Evolutionary conservation across 1,284 basidiomycete species (phyloP), one percentile per base, ranked within the genome.

Genomic region (Erythrobasidium hasegawianum): DNA sequence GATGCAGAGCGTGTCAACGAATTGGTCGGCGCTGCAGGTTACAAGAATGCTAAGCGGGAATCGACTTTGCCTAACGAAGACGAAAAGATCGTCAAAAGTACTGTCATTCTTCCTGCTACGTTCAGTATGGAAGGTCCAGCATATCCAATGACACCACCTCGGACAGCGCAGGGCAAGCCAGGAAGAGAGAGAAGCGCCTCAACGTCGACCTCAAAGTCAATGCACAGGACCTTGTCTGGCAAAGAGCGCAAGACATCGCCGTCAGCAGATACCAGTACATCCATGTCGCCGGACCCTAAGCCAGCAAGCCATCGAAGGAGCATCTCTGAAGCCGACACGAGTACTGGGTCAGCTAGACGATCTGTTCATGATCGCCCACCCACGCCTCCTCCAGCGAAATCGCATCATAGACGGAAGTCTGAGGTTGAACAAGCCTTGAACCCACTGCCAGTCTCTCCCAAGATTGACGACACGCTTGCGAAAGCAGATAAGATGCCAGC

Each of bases 1-100:
- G 62, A 65, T 47, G 29, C 62, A 14, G 55, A 65, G 5, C 33
- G 49, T n/a, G 62, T 65, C 27, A 65, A 65, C 29, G 62, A 65
- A 22, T 55, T 65, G n/a, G 62, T 65, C 14, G 56, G 33, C 39
- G 62, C 62, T n/a, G 62, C 62, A 2, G 62, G 62, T 20, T 65
- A 58, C 45, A 24, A 53, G 20, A 29, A 56, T 24, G 47, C 38
- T 20, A 16, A 24, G 20, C 26, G 45, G 29, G 56, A 41, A 29
- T 16, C 7, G 5, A n/a, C 24, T 5, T 5, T 43, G 9, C 43
- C 43, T 7, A 53, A 29, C 14, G 50, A 29, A 53, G 56, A 57
- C 1, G 39, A 58, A 16, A 43, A 13, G 22, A 57, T 65, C 20
- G 62, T 65, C 2, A 40, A 56, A 27, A 47, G 50, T 1, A 58